Conservation (phyloP, 495 filamentous ascomycete species). For the Penicillium longicatenatum region DNA sequence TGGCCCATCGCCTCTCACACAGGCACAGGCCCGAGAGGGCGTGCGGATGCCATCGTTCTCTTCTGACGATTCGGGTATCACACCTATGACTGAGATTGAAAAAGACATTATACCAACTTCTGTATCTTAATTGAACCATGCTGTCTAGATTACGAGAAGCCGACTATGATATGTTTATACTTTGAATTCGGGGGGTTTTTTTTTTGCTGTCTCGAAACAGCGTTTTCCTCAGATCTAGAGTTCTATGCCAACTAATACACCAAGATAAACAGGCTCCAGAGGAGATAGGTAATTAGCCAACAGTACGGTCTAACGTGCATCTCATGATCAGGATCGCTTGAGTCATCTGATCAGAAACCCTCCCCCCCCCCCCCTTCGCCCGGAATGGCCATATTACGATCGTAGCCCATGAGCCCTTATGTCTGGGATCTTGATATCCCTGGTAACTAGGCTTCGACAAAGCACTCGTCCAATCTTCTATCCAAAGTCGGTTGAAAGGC, state of each 20-base stretch:
- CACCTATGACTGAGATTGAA: conserved; percentile 26
- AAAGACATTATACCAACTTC: conserved; percentile 27
- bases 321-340: no score
- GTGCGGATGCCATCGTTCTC: conserved; percentile 40
- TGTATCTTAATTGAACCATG: conserved; percentile 11
- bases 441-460: background rate
- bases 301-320: no score
- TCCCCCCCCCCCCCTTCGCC: no score
- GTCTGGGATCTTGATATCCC: background rate
- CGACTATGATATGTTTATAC: background rate
- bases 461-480: no score
- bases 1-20: conserved; percentile 45
- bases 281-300: no score
- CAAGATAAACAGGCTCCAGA: no score
- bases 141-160: conserved; percentile 2
- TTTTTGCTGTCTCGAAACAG: background rate
- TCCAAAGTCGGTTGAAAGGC: no score
- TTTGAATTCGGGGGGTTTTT: background rate
- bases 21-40: conserved; percentile 47
- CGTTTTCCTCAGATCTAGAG: no score
- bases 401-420: background rate
- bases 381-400: no score
- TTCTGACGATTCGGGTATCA: conserved; percentile 38
- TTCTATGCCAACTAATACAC: no score
- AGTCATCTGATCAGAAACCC: no score